phyloP scores from a whole-genome alignment of 108 stramenopile genomes.

The Poteriospumella lacustris region DNA sequence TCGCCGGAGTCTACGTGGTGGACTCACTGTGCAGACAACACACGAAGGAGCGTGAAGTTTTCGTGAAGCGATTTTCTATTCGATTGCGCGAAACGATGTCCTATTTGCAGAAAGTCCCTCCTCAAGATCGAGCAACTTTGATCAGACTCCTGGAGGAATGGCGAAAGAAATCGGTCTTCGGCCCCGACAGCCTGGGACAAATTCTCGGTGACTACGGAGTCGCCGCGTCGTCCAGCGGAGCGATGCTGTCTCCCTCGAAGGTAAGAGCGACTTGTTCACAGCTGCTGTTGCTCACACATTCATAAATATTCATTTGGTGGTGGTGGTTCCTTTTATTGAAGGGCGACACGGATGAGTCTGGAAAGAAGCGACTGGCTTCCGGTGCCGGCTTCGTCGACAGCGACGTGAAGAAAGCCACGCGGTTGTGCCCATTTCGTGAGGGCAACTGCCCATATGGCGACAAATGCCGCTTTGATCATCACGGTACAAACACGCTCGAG shows the following conservation, averaged over 20 bases:
- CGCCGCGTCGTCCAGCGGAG: neutral
- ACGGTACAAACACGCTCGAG: neutral
- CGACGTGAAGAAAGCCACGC: neutral
- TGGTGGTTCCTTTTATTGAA: neutral
- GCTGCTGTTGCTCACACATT: too few relatives aligned
- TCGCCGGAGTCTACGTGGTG: neutral
- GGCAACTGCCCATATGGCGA: neutral
- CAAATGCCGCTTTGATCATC: neutral
- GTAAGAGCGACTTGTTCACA: neutral
- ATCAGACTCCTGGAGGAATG: neutral
- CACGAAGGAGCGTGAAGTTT: neutral
- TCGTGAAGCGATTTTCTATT: neutral
- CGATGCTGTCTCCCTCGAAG: neutral
- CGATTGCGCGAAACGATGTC: neutral
- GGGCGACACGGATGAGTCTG: neutral
- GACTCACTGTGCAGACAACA: neutral
- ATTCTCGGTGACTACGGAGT: neutral
- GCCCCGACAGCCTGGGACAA: neutral
- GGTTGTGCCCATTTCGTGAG: neutral
- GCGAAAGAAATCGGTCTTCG: neutral
- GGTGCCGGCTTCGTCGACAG: too few relatives aligned
- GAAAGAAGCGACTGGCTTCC: neutral
- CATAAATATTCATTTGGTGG: neutral
- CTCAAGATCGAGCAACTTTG: neutral
- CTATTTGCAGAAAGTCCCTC: neutral